A percentile compares a stretch with the other conserved stretches of the same genome.
Evolutionary conservation across 768 basidiomycete genomes (phyloP).

Genomic region (Macrolepiota albuminosa): DNA sequence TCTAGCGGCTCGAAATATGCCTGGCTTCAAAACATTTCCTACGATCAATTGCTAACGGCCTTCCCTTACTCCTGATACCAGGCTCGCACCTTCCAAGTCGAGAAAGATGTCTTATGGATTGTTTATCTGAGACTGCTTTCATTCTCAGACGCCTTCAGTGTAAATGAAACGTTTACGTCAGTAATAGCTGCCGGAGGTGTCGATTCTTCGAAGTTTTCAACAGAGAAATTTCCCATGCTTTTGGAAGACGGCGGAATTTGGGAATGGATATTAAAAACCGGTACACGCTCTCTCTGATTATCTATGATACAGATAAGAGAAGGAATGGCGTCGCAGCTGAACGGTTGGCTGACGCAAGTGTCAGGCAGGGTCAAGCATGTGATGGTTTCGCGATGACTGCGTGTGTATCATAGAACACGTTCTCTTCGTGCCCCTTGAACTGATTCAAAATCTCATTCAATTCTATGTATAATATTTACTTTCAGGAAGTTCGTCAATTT

Average conservation of each 20-base stretch:
- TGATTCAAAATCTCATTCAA: not conserved
- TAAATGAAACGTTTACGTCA: not conserved
- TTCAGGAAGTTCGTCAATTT: not conserved
- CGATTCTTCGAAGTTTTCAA: constrained; percentile 3
- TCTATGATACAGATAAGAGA: constrained; percentile 9
- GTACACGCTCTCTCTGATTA: constrained; percentile 3
- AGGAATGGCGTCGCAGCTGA: not conserved
- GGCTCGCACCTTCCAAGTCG: not conserved
- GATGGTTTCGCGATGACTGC: not conserved
- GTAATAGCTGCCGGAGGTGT: not conserved
- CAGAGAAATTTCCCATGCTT: constrained; percentile 2
- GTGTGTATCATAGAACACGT: not conserved
- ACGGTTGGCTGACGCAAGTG: not conserved
- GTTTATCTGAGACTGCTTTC: not conserved
- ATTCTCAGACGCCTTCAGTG: not conserved
- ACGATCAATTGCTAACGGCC: not conserved
- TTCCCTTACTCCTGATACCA: not conserved
- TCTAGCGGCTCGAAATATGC: not conserved
- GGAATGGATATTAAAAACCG: not conserved
- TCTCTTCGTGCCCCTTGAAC: not conserved
- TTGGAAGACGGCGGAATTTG: not conserved
- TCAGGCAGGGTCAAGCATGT: constrained; percentile 1
- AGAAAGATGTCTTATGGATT: not conserved
- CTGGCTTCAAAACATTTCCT: not conserved
- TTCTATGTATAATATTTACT: not conserved